Base-by-base conservation (phyloP, 2,329 filamentous ascomycete genomes). In the Nothopassalora personata region DNA sequence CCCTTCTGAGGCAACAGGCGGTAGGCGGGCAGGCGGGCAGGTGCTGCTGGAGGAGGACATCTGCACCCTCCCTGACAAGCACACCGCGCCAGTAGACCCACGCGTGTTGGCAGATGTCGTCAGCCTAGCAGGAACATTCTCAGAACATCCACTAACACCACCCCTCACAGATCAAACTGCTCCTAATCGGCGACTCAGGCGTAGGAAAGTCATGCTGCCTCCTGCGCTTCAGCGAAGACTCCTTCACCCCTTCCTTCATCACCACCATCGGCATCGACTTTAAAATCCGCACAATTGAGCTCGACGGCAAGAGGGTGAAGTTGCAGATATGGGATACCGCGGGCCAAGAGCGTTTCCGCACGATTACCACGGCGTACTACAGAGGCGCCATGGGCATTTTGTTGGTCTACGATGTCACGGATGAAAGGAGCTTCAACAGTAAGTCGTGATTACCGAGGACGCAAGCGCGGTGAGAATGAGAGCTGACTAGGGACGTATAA, bases 191-290 rank as follows among this genome's bases (percentile, higher is more conserved):
- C 76, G 92, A 97, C 81, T 96, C 91, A 53, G 92, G 92, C 72
- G 92, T 97, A 63, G 92, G 92, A 76, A 97, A 97, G 80, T 97
- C 92, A 68, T 97, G 92, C 86, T 96, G 92, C 79, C 84, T 97
- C 75, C 82, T 97, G 73, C 90, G 92, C 70, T 97, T 97, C 82
- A 96, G 91, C 78, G 92, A 97, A 80, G 92, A 97, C 81, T 95
- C 90, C 50, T 97, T 96, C 80, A 97, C 92, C 55, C 92, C 92
- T 47, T 96, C 91, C 69, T 97, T 96, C 83, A 97, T 97, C 81
- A 96, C 92, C 64, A 99, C 94, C 64, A 99, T 99, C 78, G 94
- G 94, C 69, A 97, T 99, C 81, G 94, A 99, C 80, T 99, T 99
- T 83, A 99, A 99, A 84, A 99, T 99, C 75, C 86, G 94, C 68